Evolutionary conservation across 2,329 filamentous ascomycete genomes (phyloP).

Genomic region (Fusarium gaditjirri): DNA sequence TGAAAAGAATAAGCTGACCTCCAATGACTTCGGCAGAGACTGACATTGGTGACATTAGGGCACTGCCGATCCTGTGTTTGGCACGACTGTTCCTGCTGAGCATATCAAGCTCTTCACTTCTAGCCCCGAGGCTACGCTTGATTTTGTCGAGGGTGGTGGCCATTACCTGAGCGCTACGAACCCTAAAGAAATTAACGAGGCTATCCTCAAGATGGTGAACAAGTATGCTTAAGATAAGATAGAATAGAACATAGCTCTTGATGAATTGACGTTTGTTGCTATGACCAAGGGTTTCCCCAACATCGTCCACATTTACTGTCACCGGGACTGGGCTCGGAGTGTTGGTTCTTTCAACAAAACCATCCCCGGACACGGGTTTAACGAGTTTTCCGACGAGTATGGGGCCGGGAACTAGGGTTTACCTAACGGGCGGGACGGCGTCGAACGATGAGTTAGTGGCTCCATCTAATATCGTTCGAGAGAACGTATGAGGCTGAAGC

Average conservation of each 20-base stretch:
- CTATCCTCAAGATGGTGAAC: conserved; percentile 56
- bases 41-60: conserved; percentile 50
- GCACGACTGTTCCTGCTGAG: conserved; percentile 53
- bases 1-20: not conserved
- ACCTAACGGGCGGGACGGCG: not conserved
- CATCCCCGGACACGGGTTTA: not conserved
- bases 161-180: conserved; percentile 63
- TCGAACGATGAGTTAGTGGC: not conserved
- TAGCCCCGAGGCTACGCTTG: conserved; percentile 56
- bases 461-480: not conserved
- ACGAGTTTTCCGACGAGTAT: not conserved
- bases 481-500: not conserved
- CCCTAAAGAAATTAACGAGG: conserved; percentile 57
- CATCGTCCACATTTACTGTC: not conserved
- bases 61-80: conserved; percentile 57
- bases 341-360: not conserved
- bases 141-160: conserved; percentile 56
- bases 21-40: not conserved
- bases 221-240: conserved; percentile 49
- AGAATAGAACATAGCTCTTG: not conserved
- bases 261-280: not conserved
- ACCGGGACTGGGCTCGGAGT: not conserved
- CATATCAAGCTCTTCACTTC: conserved; percentile 63
- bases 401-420: conserved; percentile 8
- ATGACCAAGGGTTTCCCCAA: not conserved